Evolutionary conservation across 495 filamentous ascomycete genomes (phyloP).

Genomic region (Neurospora sublineolata): DNA sequence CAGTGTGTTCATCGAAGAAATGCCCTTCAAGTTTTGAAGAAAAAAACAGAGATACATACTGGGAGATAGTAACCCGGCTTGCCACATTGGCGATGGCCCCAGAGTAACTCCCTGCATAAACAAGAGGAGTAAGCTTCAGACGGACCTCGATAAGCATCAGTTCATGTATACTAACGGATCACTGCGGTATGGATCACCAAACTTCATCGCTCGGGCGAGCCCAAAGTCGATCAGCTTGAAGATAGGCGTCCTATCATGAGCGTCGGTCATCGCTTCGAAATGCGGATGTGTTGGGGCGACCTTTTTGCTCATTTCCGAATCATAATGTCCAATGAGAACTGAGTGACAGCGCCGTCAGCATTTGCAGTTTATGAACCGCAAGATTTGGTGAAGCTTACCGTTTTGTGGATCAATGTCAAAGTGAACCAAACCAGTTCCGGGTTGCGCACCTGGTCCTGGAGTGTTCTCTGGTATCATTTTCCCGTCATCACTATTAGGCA

Average conservation of each 20-base stretch:
- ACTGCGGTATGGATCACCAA: background rate
- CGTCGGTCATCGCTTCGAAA: background rate
- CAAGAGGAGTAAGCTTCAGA: background rate
- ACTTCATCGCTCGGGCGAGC: background rate
- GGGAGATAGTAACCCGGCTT: background rate
- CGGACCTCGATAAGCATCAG: background rate
- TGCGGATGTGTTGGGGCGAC: background rate
- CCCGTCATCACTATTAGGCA: background rate
- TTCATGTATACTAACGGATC: background rate
- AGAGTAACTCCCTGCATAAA: background rate
- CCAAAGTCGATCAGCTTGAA: background rate
- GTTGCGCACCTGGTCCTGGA: background rate
- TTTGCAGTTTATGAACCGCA: background rate
- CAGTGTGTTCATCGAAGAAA: background rate
- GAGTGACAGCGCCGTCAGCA: background rate
- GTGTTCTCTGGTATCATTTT: background rate
- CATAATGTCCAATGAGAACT: background rate
- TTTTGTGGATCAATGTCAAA: constrained; percentile 6
- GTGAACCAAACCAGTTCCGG: background rate
- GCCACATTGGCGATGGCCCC: background rate
- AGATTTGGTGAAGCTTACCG: background rate
- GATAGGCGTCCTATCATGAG: background rate
- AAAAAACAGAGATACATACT: background rate
- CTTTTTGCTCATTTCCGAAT: background rate
- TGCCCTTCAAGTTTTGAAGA: background rate